Evolutionary conservation across 495 filamentous ascomycete genomes (phyloP), one percentile per base, ranked within the genome.

Genomic region (Penicillium angulare): DNA sequence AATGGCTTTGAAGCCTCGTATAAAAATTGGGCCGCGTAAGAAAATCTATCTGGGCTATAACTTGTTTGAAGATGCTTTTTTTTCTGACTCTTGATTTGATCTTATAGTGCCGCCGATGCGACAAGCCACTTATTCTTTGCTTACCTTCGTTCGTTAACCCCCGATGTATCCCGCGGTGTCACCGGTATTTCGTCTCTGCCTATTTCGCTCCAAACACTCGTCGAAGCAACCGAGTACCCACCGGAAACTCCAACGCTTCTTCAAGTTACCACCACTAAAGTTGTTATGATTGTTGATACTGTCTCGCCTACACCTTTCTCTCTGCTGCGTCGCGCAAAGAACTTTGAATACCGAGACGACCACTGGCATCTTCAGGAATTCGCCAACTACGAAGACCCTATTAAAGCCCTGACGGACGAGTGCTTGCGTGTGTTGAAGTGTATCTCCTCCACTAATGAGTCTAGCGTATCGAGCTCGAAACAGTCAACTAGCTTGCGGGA

Each of bases 1-100:
- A 92, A 85, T 68, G 95, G 95, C n/a, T 98, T 97, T 60, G 92
- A 97, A 46, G 90, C 89, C 32, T 90, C 92, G 18, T 98, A 98
- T 70, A 89, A 86, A 58, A 81, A 81, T 15, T 98, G 93, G 93
- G 73, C 78, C 57, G 78, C 68, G 84, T 86, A 66, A 45, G 45
- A 36, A 5, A 5, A 7, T 33, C 12, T n/a, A n/a, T n/a, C n/a
- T n/a, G n/a, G n/a, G n/a, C n/a, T n/a, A n/a, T n/a, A n/a, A n/a
- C n/a, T n/a, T n/a, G n/a, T n/a, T n/a, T n/a, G n/a, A n/a, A n/a
- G 10, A 16, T 10, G 17, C 6, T 38, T 7, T 17, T 38, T 20
- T 38, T 39, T 27, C 68, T 72, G 49, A 70, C 49, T 56, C 21
- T 20, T 5, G 7, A 7, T 21, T 12, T 3, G 15, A 17, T 53